Base-by-base conservation (phyloP, 169 alveolate species). In the Eimeria mitis region DNA sequence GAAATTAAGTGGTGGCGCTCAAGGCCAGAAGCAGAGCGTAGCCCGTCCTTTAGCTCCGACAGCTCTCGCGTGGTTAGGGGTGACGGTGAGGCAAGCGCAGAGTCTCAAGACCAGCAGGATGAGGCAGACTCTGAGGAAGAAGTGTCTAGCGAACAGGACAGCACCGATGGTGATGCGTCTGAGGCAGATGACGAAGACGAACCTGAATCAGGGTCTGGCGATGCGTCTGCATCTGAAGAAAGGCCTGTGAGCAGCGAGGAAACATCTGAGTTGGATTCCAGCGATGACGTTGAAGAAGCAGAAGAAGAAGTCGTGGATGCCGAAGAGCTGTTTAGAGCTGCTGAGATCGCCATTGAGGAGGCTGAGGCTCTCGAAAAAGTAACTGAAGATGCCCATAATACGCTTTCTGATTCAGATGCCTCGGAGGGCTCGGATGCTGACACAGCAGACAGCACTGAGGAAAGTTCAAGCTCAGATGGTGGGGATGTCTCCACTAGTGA, bases 1-100 rank as follows among this genome's bases (percentile, higher is more conserved):
- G 81, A 71, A 71, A 37, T 71, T 16, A 71, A 37, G n/a, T 71
- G 81, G 81, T 71, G 81, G 81, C 81, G 81, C 52, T 2, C 81
- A 37, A 71, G 81, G 52, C 52, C 81, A 34, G 31, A 40, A 5
- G 81, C 81, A 5, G 81, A 71, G 81, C 49, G n/a, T 71, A 71
- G 54, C 54, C 81, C 81, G 14, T 71, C 81, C 52, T 71, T 71
- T 37, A 71, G 81, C 31, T 14, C 81, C 37, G 81, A 71, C 81
- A 71, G 81, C 52, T 71, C 81, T 71, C 52, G 81, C 11, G 81
- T 71, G 8, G 81, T 71, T 13, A 71, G 54, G 4, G 81, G 34
- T 31, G 81, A 71, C 8, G 52, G 11, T 54, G 54, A 37, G 81
- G 54, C 81, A 71, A 31, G 3, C 81, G 16, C 13, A 7, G 25